Conservation (phyloP, 2,329 filamentous ascomycete genomes). For the Aspergillus ochraceoroseus region DNA sequence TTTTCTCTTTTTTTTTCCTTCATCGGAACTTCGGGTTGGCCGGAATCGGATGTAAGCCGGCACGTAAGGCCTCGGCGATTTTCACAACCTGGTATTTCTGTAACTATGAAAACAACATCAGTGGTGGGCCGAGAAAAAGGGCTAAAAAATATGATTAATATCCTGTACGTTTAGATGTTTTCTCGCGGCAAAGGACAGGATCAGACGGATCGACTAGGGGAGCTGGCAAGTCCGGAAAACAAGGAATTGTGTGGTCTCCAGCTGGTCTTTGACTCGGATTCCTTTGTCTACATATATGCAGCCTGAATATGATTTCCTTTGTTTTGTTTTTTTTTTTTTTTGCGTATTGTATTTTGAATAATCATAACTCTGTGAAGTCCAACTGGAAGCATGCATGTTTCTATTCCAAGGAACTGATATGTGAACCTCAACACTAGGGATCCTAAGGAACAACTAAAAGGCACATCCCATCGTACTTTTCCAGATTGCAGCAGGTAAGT, state of each 20-base stretch:
- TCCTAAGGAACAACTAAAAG: no score
- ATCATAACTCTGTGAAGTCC: neutral
- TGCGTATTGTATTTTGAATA: conserved; percentile 1
- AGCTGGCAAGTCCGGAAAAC: conserved; percentile 14
- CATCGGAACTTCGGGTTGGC: conserved; percentile 20
- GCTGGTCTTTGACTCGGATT: conserved; percentile 22
- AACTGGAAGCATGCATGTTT: no score
- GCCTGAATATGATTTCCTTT: conserved; percentile 35
- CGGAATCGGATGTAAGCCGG: conserved; percentile 16
- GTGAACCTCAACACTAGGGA: no score
- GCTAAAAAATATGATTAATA: conserved; percentile 38
- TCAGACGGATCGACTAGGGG: conserved; percentile 23
- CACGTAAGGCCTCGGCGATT: conserved; percentile 22
- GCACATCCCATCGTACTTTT: no score
- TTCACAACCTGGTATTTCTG: conserved; percentile 20
- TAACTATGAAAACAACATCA: conserved; percentile 28
- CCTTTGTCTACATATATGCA: conserved; percentile 26
- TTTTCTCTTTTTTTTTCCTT: no score
- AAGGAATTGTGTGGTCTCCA: conserved; percentile 18
- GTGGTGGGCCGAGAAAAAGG: conserved; percentile 23
- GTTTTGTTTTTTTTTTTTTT: no score
- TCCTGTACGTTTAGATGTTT: conserved; percentile 43
- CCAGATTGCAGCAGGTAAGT: no score
- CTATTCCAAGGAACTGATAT: no score
- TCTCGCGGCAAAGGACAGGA: conserved; percentile 29